phyloP scores from a whole-genome alignment of 2,329 filamentous ascomycete species.

The Hypoxylon sp. region DNA sequence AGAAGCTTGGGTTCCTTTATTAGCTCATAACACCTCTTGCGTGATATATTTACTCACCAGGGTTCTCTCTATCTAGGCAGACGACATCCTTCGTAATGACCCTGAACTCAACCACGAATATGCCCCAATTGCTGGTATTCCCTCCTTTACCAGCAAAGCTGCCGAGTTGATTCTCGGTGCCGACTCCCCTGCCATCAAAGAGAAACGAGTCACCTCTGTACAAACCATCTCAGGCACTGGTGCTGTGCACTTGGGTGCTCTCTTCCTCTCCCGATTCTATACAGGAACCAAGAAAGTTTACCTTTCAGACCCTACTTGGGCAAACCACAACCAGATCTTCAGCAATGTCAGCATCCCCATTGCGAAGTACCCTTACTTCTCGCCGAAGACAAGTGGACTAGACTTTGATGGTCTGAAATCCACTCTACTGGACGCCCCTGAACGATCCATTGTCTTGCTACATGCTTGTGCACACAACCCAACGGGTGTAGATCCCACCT shows the following conservation, averaged over 20 bases:
- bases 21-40: slow-evolving; percentile 8
- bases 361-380: slow-evolving; percentile 93
- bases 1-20: too few relatives aligned
- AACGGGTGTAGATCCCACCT: slow-evolving; percentile 92
- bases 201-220: slow-evolving; percentile 82
- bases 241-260: slow-evolving; percentile 89
- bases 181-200: slow-evolving; percentile 80
- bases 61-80: slow-evolving; percentile 68
- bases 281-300: slow-evolving; percentile 78
- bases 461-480: slow-evolving; percentile 99
- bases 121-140: slow-evolving; percentile 90
- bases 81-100: slow-evolving; percentile 87
- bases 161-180: slow-evolving; percentile 87
- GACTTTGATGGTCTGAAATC: slow-evolving; percentile 90
- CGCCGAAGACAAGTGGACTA: slow-evolving; percentile 84
- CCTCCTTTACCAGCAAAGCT: slow-evolving; percentile 86
- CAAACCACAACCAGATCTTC: slow-evolving; percentile 99
- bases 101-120: slow-evolving; percentile 97
- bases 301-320: slow-evolving; percentile 95
- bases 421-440: slow-evolving; percentile 73
- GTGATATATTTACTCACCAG: slow-evolving; percentile 35
- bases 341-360: slow-evolving; percentile 82
- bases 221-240: slow-evolving; percentile 98
- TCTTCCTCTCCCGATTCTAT: slow-evolving; percentile 96
- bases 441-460: slow-evolving; percentile 85